Evolutionary conservation across 2,329 filamentous ascomycete species (phyloP), one percentile per base, ranked within the genome.

Genomic region (Verticillium tricorpus): DNA sequence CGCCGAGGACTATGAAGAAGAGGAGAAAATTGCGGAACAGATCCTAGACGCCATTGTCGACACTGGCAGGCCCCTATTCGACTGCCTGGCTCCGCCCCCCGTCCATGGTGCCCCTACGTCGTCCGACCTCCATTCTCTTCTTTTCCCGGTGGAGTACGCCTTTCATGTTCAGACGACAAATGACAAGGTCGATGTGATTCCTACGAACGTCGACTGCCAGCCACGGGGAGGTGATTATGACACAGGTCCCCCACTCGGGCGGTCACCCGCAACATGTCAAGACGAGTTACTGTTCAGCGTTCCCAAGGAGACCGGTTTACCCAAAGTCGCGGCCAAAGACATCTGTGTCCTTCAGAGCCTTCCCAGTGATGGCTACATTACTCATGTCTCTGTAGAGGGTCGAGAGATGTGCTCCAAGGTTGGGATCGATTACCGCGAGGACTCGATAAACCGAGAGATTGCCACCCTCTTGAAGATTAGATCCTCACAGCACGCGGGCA

Each of bases 351-450:
- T 62, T 39, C 4, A 63, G 60, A 63, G 63, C 60, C 58, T 66
- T 32, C 59, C 63, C 37, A 56, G 62, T 39, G 60, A 65, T 58
- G 63, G 64, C 57, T 63, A 66, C 57, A 64, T 66, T 40, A 54
- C 64, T 25, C 63, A 45, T 39, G 64, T 66, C 25, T 60, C 34
- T 60, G 61, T 61, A 7, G 60, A 59, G 31, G 63, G 63, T 17
- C 63, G 57, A 56, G 64, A 64, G 34, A 62, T 64, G 63, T 64
- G 63, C 57, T 61, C 50, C 34, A 66, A 64, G 57, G 61, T 64
- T 31, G 62, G 59, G 11, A 55, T 61, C 56, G 62, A 63, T n/a
- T 45, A 61, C 35, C 59, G 60, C 39, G 58, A 55, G 37, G 57
- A 64, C 28, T 61, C 64, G 56, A 50, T 28, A 35, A 5, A 35